A percentile compares a stretch with the other conserved stretches of the same genome.
These are phyloP conservation scores for Rosa rugosa DNA, from an alignment of 306 rosid genomes.

Conservation along the genomic window DNA sequence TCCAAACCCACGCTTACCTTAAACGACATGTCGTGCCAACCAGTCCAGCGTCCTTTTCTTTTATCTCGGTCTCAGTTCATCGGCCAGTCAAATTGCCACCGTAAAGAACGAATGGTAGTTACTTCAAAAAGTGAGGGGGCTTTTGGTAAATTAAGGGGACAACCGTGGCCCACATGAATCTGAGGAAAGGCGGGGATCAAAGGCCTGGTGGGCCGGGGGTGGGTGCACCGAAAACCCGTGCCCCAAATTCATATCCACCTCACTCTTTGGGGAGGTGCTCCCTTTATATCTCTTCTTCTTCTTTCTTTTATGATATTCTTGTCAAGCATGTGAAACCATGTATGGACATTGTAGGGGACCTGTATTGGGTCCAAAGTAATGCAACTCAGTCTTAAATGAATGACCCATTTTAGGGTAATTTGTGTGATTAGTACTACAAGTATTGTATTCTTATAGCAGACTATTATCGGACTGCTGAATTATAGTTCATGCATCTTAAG, in stretches of 20 bases:
- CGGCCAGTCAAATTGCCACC: slow-evolving; percentile 8
- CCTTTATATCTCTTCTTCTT: slow-evolving; percentile 6
- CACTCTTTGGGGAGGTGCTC: slow-evolving; percentile 7
- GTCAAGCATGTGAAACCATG: slow-evolving; percentile 62
- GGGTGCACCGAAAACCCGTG: slow-evolving; percentile 78
- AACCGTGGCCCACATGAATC: not conserved
- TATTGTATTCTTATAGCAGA: too few relatives aligned
- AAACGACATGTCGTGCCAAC: slow-evolving; percentile 50
- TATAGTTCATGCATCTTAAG: not conserved
- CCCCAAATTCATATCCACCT: slow-evolving; percentile 52
- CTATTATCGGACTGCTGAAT: not conserved
- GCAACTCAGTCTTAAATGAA: not conserved
- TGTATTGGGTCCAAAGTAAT: slow-evolving; percentile 11
- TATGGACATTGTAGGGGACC: slow-evolving; percentile 26
- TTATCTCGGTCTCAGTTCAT: not conserved
- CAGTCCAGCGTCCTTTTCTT: slow-evolving; percentile 16
- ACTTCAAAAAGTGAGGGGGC: slow-evolving; percentile 12
- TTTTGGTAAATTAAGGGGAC: slow-evolving; percentile 7
- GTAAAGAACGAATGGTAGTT: slow-evolving; percentile 16
- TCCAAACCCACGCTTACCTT: slow-evolving; percentile 6
- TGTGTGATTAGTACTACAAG: not conserved
- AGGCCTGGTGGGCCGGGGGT: slow-evolving; percentile 9
- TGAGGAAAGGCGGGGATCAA: not conserved
- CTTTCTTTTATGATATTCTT: slow-evolving; percentile 48
- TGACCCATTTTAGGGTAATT: not conserved